phyloP scores from a whole-genome alignment of 164 flowering plant species.

The Tinospora cordifolia region DNA sequence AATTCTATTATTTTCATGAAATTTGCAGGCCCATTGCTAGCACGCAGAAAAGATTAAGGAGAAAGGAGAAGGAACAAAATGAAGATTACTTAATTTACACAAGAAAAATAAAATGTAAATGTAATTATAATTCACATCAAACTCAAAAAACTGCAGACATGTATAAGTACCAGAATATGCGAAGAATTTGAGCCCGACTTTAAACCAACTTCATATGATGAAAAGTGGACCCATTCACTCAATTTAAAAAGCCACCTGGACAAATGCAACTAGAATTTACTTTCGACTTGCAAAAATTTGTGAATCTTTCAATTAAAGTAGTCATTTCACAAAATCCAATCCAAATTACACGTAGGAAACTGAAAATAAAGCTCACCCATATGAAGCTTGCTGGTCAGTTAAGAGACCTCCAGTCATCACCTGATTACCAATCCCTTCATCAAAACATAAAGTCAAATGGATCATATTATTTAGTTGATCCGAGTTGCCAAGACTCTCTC shows the following conservation, averaged over 20 bases:
- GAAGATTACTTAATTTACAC: no score
- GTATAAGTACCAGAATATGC: slow-evolving; percentile 59
- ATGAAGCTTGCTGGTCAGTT: slow-evolving; percentile 89
- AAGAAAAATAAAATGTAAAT: no score
- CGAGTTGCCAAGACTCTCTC: slow-evolving; percentile 48
- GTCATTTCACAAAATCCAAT: not conserved
- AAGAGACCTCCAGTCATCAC: slow-evolving; percentile 88
- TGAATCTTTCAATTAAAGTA: slow-evolving; percentile 1
- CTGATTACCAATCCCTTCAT: slow-evolving; percentile 92
- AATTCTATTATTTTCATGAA: no score
- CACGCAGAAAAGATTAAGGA: no score
- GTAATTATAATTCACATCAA: not conserved
- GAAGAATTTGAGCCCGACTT: slow-evolving; percentile 81
- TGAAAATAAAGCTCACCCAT: slow-evolving; percentile 50
- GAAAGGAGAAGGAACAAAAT: not conserved
- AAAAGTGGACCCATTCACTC: slow-evolving; percentile 89
- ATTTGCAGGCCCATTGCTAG: no score
- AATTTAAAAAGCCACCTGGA: slow-evolving; percentile 88
- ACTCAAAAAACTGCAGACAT: not conserved
- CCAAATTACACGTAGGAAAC: not conserved
- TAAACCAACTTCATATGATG: slow-evolving; percentile 80
- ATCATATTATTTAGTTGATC: slow-evolving; percentile 63
- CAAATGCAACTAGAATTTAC: not conserved
- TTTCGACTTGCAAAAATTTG: slow-evolving; percentile 3
- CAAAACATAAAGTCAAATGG: slow-evolving; percentile 85